phyloP scores from a whole-genome alignment of 805 yeast genomes.

The Nakazawaea pomicola region DNA sequence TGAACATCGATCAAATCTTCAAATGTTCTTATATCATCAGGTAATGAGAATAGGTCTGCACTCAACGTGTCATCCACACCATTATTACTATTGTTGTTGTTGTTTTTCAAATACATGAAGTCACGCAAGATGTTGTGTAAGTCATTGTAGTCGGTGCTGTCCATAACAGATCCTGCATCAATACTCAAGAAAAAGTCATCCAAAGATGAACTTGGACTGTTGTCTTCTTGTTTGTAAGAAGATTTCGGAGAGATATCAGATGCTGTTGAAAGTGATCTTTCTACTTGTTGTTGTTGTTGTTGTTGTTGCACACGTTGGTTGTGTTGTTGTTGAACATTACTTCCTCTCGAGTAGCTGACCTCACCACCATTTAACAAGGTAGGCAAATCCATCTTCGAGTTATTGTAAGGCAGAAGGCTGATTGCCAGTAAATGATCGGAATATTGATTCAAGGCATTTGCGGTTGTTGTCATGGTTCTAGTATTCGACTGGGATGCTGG shows the following conservation, averaged over 20 bases:
- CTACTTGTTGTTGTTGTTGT: too few species aligned
- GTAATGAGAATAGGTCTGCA: slow-evolving; percentile 7
- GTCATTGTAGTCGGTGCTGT: slow-evolving; percentile 19
- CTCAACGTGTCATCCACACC: neutral
- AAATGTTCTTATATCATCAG: slow-evolving; percentile 9
- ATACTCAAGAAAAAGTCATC: slow-evolving; percentile 11
- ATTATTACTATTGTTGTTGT: neutral
- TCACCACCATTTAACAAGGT: slow-evolving; percentile 7
- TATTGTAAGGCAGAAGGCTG: slow-evolving; percentile 8
- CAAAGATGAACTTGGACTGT: slow-evolving; percentile 3
- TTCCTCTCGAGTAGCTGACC: neutral
- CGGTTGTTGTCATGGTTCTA: neutral
- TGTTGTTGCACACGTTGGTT: neutral
- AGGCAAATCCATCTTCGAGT: slow-evolving; percentile 11
- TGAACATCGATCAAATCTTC: slow-evolving; percentile 10
- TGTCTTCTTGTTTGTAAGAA: neutral
- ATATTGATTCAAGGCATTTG: slow-evolving; percentile 5
- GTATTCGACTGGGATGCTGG: neutral
- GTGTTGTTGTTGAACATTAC: neutral
- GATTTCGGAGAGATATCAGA: slow-evolving; percentile 5
- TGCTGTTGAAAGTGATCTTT: too few species aligned
- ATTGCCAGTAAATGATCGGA: slow-evolving; percentile 8
- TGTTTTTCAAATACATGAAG: slow-evolving; percentile 25
- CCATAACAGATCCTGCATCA: slow-evolving; percentile 1
- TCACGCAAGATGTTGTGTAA: slow-evolving; percentile 32